Evolutionary conservation across 2,329 filamentous ascomycete genomes (phyloP).

Genomic region (Talaromyces albobiverticillius): DNA sequence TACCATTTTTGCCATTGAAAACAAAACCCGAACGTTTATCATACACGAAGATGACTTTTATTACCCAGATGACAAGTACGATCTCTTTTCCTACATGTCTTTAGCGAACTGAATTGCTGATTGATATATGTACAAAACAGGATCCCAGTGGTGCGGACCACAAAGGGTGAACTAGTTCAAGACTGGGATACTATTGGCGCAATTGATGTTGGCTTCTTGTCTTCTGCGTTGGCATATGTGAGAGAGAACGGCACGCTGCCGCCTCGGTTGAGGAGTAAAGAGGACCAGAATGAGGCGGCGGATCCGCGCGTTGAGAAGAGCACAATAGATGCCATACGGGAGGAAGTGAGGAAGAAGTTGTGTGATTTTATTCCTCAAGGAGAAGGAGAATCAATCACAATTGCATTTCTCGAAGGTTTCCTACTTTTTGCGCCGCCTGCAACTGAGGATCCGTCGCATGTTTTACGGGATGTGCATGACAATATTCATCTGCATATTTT

Average conservation of each 20-base stretch:
- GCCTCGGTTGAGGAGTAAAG: slow-evolving; percentile 52
- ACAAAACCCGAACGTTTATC: slow-evolving; percentile 57
- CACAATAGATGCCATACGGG: slow-evolving; percentile 24
- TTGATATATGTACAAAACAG: slow-evolving; percentile 26
- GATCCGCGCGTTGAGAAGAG: slow-evolving; percentile 34
- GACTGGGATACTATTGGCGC: slow-evolving; percentile 92
- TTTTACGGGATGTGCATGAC: slow-evolving; percentile 28
- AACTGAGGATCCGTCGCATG: slow-evolving; percentile 22
- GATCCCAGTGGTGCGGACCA: slow-evolving; percentile 47
- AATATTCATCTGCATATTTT: slow-evolving; percentile 73
- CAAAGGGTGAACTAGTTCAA: slow-evolving; percentile 56
- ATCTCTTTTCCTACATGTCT: too few relatives aligned
- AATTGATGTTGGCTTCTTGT: slow-evolving; percentile 68
- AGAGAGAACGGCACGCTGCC: slow-evolving; percentile 59
- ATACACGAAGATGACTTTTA: slow-evolving; percentile 98
- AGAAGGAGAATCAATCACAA: slow-evolving; percentile 30
- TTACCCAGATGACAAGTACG: slow-evolving; percentile 69
- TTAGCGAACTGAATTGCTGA: too few relatives aligned
- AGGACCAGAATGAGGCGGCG: slow-evolving; percentile 57
- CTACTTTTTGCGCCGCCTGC: slow-evolving; percentile 65
- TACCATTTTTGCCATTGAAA: slow-evolving; percentile 64
- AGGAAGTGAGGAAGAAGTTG: slow-evolving; percentile 19
- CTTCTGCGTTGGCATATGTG: slow-evolving; percentile 67
- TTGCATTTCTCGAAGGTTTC: slow-evolving; percentile 86
- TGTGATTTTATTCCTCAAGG: background rate